phyloP scores from a whole-genome alignment of 768 basidiomycete species.

The Kwoniella dejecticola region DNA sequence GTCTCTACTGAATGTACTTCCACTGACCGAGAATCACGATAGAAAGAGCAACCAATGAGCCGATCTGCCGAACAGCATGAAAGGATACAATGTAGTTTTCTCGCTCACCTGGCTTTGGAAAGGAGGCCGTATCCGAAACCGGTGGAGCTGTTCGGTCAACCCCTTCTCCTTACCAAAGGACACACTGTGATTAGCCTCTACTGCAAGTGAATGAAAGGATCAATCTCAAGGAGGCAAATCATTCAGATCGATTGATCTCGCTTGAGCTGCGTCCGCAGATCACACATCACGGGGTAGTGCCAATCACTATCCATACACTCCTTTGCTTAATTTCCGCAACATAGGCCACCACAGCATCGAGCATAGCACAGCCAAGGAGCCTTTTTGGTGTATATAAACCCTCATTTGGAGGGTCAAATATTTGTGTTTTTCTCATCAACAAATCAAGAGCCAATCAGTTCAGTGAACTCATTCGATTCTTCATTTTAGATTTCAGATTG shows the following conservation, averaged over 20 bases:
- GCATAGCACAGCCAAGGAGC: background rate
- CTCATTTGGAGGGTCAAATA: too few species aligned
- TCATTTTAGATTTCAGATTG: too few species aligned
- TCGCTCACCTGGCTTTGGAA: background rate
- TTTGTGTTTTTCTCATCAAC: too few species aligned
- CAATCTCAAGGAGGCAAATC: slow-evolving; percentile 1
- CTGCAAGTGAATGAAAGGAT: background rate
- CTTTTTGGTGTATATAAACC: too few species aligned
- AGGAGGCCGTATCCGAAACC: background rate
- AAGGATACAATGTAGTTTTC: too few species aligned
- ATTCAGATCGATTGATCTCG: background rate
- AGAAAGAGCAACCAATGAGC: too few species aligned
- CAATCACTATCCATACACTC: background rate
- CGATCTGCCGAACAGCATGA: too few species aligned
- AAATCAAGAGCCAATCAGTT: too few species aligned
- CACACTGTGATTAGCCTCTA: background rate
- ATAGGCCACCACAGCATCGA: background rate
- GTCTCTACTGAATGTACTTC: too few species aligned
- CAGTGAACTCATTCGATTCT: too few species aligned
- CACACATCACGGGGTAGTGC: background rate
- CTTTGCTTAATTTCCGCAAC: background rate
- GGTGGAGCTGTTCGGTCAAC: background rate
- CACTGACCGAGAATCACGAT: too few species aligned
- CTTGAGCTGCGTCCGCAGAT: background rate
- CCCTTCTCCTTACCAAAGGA: background rate